phyloP scores from a whole-genome alignment of 2,329 filamentous ascomycete genomes.

The Ophiocordyceps camponoti-leonardi region DNA sequence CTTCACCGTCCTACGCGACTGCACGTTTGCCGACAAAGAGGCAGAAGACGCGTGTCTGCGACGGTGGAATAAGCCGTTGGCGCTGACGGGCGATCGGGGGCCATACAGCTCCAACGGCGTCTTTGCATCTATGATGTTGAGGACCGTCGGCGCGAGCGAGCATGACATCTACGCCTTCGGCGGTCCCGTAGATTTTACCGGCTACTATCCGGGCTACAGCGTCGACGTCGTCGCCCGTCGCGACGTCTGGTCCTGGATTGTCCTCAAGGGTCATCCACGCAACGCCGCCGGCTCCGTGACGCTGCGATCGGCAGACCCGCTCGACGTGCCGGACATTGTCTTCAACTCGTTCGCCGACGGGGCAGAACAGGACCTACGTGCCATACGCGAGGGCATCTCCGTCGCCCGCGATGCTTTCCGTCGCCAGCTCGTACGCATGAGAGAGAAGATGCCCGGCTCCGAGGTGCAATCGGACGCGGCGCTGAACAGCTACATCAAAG shows the following conservation, averaged over 20 bases:
- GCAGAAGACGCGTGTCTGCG: conserved; percentile 16
- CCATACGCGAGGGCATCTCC: conserved; percentile 36
- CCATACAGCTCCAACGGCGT: conserved; percentile 9
- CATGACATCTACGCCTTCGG: conserved; percentile 13
- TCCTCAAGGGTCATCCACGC: conserved; percentile 42
- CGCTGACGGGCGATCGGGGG: conserved; percentile 4
- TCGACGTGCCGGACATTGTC: conserved; percentile 43
- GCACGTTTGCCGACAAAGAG: conserved; percentile 10
- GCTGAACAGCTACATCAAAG: conserved; percentile 26
- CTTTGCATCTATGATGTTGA: conserved; percentile 7
- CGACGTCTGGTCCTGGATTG: conserved; percentile 19
- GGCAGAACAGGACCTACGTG: conserved; percentile 29
- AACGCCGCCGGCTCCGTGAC: conserved; percentile 45
- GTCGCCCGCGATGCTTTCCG: conserved; percentile 27
- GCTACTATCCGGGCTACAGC: conserved; percentile 12
- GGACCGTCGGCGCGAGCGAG: conserved; percentile 10
- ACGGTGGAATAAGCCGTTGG: conserved; percentile 9
- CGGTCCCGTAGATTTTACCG: conserved; percentile 10
- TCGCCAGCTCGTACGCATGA: conserved; percentile 4
- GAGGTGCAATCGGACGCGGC: conserved; percentile 20
- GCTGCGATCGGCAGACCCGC: conserved; percentile 42
- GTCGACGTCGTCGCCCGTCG: conserved; percentile 7
- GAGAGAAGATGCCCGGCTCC: conserved; percentile 14
- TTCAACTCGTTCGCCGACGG: conserved; percentile 42
- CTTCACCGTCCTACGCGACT: conserved; percentile 6